These are phyloP conservation scores for Paraphoma sp. DNA, from an alignment of 2,329 filamentous ascomycete genomes.

Conservation along the genomic window DNA sequence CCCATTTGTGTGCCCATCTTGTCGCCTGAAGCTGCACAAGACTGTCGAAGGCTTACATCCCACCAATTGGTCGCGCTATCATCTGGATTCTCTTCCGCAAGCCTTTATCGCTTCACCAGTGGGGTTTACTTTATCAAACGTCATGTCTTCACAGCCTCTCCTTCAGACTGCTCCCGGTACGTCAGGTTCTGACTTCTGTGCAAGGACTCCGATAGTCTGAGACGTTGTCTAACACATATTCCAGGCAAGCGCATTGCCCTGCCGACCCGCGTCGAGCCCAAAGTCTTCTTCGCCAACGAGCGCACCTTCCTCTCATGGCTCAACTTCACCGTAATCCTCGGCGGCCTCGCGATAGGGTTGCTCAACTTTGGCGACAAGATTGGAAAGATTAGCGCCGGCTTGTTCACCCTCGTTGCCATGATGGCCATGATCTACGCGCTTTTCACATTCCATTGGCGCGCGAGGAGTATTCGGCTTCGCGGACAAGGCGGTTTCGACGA, in stretches of 20 bases:
- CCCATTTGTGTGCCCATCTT: constrained; percentile 3
- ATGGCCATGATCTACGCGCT: constrained; percentile 94
- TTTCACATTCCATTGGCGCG: constrained; percentile 95
- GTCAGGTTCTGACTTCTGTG: constrained; percentile 26
- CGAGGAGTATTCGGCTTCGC: constrained; percentile 86
- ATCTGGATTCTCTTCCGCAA: constrained; percentile 3
- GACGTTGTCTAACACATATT: constrained; percentile 7
- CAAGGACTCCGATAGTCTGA: background rate
- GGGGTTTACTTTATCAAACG: constrained; percentile 34
- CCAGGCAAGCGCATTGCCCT: constrained; percentile 97
- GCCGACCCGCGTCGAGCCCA: constrained; percentile 96
- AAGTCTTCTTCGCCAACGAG: constrained; percentile 99
- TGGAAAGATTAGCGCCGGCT: constrained; percentile 89
- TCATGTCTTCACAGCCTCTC: constrained; percentile 95
- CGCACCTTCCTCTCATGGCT: constrained; percentile 99
- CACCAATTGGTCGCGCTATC: constrained; percentile 14
- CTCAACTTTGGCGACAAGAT: constrained; percentile 97
- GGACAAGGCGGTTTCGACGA: constrained; percentile 98
- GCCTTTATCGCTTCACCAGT: constrained; percentile 18
- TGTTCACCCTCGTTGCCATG: constrained; percentile 95
- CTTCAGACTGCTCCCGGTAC: constrained; percentile 91
- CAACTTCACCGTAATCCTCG: constrained; percentile 98
- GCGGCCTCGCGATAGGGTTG: constrained; percentile 93
- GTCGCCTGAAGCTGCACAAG: constrained; percentile 16
- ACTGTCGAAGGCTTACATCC: background rate